Base-by-base conservation (phyloP, 139 green algal species). In the Edaphochlamys debaryana region DNA sequence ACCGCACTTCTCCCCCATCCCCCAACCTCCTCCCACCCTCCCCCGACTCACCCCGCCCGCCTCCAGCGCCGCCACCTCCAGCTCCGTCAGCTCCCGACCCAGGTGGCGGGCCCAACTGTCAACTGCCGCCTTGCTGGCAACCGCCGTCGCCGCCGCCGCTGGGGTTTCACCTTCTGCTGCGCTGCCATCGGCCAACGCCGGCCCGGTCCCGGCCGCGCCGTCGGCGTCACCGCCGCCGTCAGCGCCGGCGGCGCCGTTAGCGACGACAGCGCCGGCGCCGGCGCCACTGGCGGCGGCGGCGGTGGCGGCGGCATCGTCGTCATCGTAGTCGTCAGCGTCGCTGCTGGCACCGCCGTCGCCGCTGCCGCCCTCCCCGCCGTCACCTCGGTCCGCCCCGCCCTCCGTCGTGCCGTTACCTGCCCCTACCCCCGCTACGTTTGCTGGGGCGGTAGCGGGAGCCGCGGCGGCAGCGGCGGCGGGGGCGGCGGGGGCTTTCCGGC, bases 71-170 rank as follows among this genome's bases (percentile, higher is more conserved):
- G 68, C 81, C 71, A 79, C 52, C 48, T 88, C 60, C 9, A 25
- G 52, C 2, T 87, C 79, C 2, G 32, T 48, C 37, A 89, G 76
- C 62, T 87, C 78, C 29, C 82, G 73, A n/a, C 80, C 75, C 52
- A 90, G 70, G 30, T 90, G 82, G 36, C 68, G 63, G 0, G 69
- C 63, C 85, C 85, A 92, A 1, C 41, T 79, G 78, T 88, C 82
- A 7, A 34, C 41, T 30, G 27, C 74, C 32, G n/a, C 66, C 23
- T n/a, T n/a, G 38, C 64, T 45, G 67, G 52, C 32, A n/a, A 1
- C 45, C 42, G 22, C 62, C 50, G 38, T 36, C 48, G 2, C 45
- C 32, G 70, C 69, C 45, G 42, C 42, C 75, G 58, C 80, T 86
- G 68, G 9, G 11, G 9, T 54, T 13, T 69, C 29, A 37, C 22